phyloP scores from a whole-genome alignment of 192 early-diverging fungal genomes.

The Phycomyces blakesleeanus region DNA sequence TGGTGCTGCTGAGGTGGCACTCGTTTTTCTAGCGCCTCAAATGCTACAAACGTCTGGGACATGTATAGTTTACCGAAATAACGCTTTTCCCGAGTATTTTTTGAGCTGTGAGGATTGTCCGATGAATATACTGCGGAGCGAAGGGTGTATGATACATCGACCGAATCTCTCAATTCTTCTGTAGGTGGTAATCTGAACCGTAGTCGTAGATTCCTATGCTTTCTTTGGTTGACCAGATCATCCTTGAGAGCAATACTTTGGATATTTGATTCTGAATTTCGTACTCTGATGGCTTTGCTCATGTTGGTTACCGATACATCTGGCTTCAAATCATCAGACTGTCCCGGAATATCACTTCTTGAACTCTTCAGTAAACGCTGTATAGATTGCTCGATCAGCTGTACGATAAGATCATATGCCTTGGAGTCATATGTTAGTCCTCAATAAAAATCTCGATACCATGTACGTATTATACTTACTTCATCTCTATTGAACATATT shows the following conservation, averaged over 20 bases:
- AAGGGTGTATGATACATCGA: constrained; percentile 29
- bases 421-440: background rate
- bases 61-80: constrained; percentile 74
- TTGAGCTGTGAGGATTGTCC: background rate
- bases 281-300: too few species aligned
- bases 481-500: constrained; percentile 12
- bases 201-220: constrained; percentile 70
- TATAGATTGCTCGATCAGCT: constrained; percentile 85
- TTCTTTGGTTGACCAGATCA: constrained; percentile 67
- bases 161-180: constrained; percentile 69
- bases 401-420: constrained; percentile 89
- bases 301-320: background rate
- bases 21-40: constrained; percentile 59
- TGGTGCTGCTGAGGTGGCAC: constrained; percentile 26
- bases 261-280: constrained; percentile 50
- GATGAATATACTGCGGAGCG: background rate
- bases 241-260: constrained; percentile 52
- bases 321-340: background rate
- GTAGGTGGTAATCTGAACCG: constrained; percentile 73
- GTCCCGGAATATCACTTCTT: background rate
- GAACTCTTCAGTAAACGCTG: constrained; percentile 77
- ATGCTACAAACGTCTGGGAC: constrained; percentile 85
- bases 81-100: constrained; percentile 1
- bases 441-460: too few species aligned
- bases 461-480: background rate